Conservation (phyloP, 176 grass and related monocot genomes). For the Avena eriantha region DNA sequence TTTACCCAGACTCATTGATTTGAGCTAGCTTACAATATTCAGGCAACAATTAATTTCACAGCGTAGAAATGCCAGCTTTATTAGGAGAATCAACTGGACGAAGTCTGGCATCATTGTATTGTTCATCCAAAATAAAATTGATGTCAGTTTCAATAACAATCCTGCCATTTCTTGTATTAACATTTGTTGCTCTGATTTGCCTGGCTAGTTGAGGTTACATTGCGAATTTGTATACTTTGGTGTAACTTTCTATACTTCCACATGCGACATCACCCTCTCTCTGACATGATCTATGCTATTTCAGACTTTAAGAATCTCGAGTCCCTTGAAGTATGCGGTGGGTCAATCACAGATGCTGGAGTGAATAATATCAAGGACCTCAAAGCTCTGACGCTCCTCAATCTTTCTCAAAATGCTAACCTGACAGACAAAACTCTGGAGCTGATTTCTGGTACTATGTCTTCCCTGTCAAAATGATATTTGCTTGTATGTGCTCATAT, state of each 20-base stretch:
- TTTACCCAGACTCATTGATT: neutral
- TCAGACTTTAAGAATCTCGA: slow-evolving; percentile 91
- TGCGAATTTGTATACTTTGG: neutral
- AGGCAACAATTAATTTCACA: neutral
- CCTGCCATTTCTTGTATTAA: neutral
- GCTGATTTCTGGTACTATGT: slow-evolving; percentile 74
- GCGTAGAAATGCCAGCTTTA: neutral
- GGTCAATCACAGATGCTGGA: slow-evolving; percentile 79
- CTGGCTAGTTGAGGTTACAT: neutral
- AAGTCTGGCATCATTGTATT: neutral
- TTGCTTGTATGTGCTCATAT: neutral
- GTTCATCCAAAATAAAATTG: slow-evolving; percentile 11
- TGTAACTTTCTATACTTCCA: neutral
- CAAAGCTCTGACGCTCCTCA: slow-evolving; percentile 66
- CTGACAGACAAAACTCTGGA: slow-evolving; percentile 91
- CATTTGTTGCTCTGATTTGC: neutral
- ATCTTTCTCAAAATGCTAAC: slow-evolving; percentile 86
- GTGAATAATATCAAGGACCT: slow-evolving; percentile 98
- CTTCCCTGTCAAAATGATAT: neutral
- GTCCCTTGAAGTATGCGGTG: slow-evolving; percentile 84
- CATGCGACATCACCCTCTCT: neutral
- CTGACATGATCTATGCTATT: slow-evolving; percentile 32
- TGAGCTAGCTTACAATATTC: neutral
- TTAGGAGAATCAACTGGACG: neutral
- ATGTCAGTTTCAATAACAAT: neutral